Evolutionary conservation across 1,139 yeast genomes (phyloP).

Genomic region (Magnusiomyces clavatus): DNA sequence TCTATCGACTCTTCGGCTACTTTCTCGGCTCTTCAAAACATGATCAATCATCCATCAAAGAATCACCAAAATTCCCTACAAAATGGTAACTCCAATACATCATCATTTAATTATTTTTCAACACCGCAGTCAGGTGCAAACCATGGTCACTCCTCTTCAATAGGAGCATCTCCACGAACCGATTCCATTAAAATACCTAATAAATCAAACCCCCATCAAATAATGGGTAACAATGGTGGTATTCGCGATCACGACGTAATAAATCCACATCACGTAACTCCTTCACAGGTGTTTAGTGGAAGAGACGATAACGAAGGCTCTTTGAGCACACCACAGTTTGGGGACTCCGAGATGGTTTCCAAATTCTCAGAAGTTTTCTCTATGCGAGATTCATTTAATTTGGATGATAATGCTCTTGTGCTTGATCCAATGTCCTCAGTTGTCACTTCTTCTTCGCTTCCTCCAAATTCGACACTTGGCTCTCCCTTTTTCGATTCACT

Average conservation of each 20-base stretch:
- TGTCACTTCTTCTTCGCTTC: conserved; percentile 1
- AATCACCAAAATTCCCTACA: no score
- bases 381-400: background rate
- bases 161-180: background rate
- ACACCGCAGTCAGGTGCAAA: background rate
- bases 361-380: background rate
- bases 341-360: background rate
- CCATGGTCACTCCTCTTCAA: background rate
- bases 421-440: conserved; percentile 6
- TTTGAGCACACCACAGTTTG: background rate
- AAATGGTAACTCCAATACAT: background rate
- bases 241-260: background rate
- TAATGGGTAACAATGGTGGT: background rate
- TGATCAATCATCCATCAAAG: background rate
- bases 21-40: conserved; percentile 1
- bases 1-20: background rate
- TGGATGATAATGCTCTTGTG: background rate
- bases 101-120: background rate
- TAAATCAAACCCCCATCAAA: background rate
- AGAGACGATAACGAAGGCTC: no score
- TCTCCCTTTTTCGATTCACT: background rate
- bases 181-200: background rate
- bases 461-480: background rate
- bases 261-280: no score
- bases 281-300: no score